These are phyloP conservation scores for Kondoa malvinella DNA, from an alignment of 768 basidiomycete species.

Conservation along the genomic window DNA sequence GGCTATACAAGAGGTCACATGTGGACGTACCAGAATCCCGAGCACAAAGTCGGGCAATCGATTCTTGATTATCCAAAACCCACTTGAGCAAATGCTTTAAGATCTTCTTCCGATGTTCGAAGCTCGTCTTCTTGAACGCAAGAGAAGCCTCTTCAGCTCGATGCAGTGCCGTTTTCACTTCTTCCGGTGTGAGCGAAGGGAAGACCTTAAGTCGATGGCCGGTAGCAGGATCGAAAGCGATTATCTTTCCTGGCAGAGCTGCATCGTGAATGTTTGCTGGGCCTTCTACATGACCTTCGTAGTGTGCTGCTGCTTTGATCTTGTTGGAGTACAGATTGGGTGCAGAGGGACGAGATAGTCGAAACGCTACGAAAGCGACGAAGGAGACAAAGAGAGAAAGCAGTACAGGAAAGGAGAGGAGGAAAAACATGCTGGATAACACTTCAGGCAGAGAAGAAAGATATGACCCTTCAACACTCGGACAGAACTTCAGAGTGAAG, in stretches of 20 bases:
- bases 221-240: conserved; percentile 10
- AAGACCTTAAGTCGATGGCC: conserved; percentile 23
- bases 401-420: no score
- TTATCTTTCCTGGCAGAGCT: not conserved
- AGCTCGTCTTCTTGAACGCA: conserved; percentile 57
- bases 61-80: conserved; percentile 78
- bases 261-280: not conserved
- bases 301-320: not conserved
- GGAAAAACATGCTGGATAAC: no score
- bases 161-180: conserved; percentile 57
- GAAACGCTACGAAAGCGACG: no score
- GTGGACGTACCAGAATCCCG: conserved; percentile 86
- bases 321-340: not conserved
- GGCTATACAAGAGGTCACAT: not conserved
- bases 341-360: not conserved
- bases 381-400: no score
- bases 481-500: no score
- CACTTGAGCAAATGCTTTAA: conserved; percentile 75
- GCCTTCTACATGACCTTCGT: not conserved
- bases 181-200: conserved; percentile 52
- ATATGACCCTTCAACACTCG: no score
- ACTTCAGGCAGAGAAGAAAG: no score
- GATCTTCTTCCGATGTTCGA: conserved; percentile 61
- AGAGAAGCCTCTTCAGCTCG: conserved; percentile 51
- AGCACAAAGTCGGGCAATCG: conserved; percentile 69